A percentile compares a stretch with the other conserved stretches of the same genome.
Conservation (phyloP, 441 rosid species). For the Croton laevigatus region DNA sequence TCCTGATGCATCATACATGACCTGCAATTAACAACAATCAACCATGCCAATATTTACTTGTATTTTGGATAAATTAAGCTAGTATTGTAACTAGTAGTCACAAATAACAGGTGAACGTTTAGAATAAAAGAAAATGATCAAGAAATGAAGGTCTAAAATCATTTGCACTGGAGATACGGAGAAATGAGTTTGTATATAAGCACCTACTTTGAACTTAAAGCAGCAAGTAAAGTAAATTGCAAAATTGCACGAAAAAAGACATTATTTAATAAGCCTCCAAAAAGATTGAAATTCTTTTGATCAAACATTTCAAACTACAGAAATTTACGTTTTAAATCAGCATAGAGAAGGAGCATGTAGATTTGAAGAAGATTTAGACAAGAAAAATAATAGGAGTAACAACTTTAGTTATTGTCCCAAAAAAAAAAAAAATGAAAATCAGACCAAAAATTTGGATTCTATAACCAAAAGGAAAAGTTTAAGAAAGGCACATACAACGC, state of each 20-base stretch:
- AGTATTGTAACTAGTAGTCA: background rate
- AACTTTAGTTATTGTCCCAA: background rate
- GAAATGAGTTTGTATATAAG: background rate
- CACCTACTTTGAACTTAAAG: background rate
- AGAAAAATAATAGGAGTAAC: background rate
- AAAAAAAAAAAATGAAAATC: background rate
- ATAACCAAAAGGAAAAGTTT: background rate
- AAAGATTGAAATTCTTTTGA: background rate
- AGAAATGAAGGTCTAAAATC: background rate
- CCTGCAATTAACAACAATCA: slow-evolving; percentile 41
- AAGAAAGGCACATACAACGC: slow-evolving; percentile 55
- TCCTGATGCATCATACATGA: slow-evolving; percentile 98
- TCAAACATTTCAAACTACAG: background rate
- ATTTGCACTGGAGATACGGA: background rate
- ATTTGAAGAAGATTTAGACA: background rate
- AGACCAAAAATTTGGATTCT: background rate
- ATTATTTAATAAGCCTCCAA: background rate
- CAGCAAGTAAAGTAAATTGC: background rate
- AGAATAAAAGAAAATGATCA: background rate
- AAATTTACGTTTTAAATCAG: background rate
- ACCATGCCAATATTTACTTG: background rate
- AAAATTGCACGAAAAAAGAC: background rate
- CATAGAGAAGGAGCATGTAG: background rate
- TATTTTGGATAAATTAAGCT: background rate
- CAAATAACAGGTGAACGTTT: background rate